Conservation (phyloP, 345 rosid genomes). For the Angophora floribunda region DNA sequence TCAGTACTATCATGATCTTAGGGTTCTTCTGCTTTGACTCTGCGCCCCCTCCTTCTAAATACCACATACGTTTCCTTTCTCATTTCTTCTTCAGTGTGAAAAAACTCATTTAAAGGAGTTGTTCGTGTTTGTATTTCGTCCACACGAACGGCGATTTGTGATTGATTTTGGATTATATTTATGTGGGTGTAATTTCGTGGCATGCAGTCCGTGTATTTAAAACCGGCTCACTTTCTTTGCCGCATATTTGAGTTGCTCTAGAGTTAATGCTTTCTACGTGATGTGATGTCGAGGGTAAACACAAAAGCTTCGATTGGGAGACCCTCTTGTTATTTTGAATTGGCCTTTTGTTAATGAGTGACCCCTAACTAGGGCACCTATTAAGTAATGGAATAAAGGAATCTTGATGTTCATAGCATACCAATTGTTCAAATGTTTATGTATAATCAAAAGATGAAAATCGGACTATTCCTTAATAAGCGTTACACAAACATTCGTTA, state of each 20-base stretch:
- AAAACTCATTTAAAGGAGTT: background rate
- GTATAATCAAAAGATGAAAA: background rate
- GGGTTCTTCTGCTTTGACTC: background rate
- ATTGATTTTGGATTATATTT: background rate
- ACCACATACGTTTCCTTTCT: background rate
- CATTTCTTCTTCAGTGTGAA: background rate
- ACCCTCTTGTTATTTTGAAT: background rate
- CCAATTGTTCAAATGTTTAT: background rate
- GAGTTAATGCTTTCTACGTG: background rate
- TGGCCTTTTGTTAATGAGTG: background rate
- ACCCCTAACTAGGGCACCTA: background rate
- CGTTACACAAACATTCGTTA: accelerated
- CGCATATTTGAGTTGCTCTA: no score
- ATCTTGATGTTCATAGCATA: background rate
- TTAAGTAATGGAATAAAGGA: background rate
- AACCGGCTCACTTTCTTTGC: background rate
- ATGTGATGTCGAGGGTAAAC: accelerated
- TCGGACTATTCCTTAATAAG: background rate
- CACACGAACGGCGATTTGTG: background rate
- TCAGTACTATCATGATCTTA: background rate
- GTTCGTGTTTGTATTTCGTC: background rate
- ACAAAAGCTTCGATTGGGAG: background rate
- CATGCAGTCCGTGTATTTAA: accelerated
- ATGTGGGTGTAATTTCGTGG: background rate
- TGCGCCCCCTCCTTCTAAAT: background rate